phyloP scores from a whole-genome alignment of 768 basidiomycete genomes.

The Boletus rufocinnamomeus region DNA sequence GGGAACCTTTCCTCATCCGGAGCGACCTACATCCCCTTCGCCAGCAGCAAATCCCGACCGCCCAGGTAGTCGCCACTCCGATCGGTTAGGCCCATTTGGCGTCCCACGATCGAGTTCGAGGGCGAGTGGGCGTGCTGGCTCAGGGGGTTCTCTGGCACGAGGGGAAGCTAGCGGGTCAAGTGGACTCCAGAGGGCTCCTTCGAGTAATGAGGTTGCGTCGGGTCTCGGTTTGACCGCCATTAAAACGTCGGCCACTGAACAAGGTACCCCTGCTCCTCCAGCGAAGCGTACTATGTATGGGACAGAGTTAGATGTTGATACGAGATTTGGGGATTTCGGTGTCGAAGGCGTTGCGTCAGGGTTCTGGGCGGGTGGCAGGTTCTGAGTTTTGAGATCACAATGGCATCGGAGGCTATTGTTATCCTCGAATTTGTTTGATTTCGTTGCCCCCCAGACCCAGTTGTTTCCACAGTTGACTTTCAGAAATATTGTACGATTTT shows the following conservation, averaged over 20 bases:
- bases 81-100: conserved; percentile 32
- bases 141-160: conserved; percentile 30
- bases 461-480: background rate
- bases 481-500: conserved; percentile 18
- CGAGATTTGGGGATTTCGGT: conserved; percentile 85
- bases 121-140: conserved; percentile 31
- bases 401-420: background rate
- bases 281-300: conserved; percentile 80
- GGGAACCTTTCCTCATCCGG: conserved; percentile 38
- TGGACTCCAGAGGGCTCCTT: conserved; percentile 34
- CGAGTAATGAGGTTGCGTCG: conserved; percentile 50
- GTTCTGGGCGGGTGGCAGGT: conserved; percentile 62
- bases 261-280: conserved; percentile 43
- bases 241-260: conserved; percentile 41
- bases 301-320: conserved; percentile 77
- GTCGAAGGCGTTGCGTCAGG: conserved; percentile 73
- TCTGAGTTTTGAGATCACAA: conserved; percentile 27
- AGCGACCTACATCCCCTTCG: conserved; percentile 38
- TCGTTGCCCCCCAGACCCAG: background rate
- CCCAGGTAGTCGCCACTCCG: conserved; percentile 37
- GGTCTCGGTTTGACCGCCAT: conserved; percentile 45
- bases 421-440: conserved; percentile 10
- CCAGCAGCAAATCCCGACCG: conserved; percentile 36
- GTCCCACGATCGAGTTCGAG: conserved; percentile 42
- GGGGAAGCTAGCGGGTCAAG: conserved; percentile 30